phyloP scores from a whole-genome alignment of 176 grass and related monocot species.

The Dendrocalamus sinicus region DNA sequence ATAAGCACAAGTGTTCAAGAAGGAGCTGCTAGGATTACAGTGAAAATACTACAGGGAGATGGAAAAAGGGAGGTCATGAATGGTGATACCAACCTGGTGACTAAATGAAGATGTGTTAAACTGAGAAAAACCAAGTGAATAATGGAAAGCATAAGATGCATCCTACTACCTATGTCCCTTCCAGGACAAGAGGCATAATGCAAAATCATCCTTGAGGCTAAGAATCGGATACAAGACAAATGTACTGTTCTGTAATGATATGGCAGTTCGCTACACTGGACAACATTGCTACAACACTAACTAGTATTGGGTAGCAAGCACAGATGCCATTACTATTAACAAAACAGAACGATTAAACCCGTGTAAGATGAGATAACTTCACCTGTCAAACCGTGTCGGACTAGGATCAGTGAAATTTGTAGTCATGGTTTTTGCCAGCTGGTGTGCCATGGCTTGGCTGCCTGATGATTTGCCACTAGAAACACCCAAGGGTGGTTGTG shows the following conservation, averaged over 20 bases:
- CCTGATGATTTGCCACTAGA: constrained; percentile 1
- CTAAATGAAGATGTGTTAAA: neutral
- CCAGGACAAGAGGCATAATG: neutral
- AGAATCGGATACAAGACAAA: neutral
- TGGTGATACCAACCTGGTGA: neutral
- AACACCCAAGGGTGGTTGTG: neutral
- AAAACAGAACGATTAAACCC: neutral
- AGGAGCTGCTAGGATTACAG: too few species aligned
- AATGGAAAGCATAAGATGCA: neutral
- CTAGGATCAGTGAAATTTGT: neutral
- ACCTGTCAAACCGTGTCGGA: neutral
- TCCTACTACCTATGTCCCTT: neutral
- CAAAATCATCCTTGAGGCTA: neutral
- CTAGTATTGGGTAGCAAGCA: constrained; percentile 1
- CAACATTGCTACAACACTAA: neutral
- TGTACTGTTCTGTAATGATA: neutral
- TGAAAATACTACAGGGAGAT: too few species aligned
- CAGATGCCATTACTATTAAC: neutral
- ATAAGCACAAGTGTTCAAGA: too few species aligned
- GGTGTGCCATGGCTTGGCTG: neutral
- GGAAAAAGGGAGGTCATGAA: too few species aligned
- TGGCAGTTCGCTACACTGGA: neutral
- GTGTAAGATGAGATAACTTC: constrained; percentile 8
- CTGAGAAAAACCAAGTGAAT: neutral
- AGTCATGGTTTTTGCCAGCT: neutral